Percentiles rank a stretch among this genome's conserved stretches.
These are phyloP conservation scores for Omphalea diandra DNA, from an alignment of 441 rosid genomes.

Conservation along the genomic window DNA sequence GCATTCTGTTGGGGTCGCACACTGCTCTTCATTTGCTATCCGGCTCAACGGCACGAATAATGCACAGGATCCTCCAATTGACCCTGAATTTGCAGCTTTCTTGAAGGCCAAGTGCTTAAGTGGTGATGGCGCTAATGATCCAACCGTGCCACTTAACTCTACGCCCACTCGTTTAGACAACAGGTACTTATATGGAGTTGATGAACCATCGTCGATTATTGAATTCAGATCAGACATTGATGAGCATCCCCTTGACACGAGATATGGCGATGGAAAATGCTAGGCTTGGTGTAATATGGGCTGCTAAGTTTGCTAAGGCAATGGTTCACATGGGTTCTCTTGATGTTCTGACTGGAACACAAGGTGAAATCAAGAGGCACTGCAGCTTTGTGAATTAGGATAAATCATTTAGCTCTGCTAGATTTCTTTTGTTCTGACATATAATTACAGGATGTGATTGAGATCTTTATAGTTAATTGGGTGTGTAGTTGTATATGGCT, in stretches of 20 bases:
- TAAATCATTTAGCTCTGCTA: no score
- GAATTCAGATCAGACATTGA: no score
- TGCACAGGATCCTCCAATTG: not conserved
- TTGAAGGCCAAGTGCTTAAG: not conserved
- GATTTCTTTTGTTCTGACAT: no score
- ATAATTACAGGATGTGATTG: no score
- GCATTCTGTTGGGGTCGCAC: not conserved
- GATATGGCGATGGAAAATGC: not conserved
- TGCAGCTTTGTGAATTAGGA: not conserved
- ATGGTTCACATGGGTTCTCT: conserved; percentile 1
- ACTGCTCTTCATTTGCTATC: not conserved
- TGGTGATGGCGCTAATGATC: not conserved
- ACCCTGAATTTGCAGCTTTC: not conserved
- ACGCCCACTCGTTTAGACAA: not conserved
- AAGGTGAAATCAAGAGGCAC: not conserved
- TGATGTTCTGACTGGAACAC: conserved; percentile 7
- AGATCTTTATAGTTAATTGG: no score
- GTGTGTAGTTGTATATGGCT: no score
- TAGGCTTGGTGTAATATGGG: not conserved
- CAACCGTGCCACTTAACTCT: not conserved
- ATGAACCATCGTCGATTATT: not conserved
- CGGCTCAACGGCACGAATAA: not conserved
- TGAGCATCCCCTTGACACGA: not conserved
- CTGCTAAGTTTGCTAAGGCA: not conserved
- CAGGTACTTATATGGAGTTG: not conserved